Percentiles rank a stretch among this genome's conserved stretches.
phyloP scores from a whole-genome alignment of 306 rosid species.

The Carpinus fangiana region DNA sequence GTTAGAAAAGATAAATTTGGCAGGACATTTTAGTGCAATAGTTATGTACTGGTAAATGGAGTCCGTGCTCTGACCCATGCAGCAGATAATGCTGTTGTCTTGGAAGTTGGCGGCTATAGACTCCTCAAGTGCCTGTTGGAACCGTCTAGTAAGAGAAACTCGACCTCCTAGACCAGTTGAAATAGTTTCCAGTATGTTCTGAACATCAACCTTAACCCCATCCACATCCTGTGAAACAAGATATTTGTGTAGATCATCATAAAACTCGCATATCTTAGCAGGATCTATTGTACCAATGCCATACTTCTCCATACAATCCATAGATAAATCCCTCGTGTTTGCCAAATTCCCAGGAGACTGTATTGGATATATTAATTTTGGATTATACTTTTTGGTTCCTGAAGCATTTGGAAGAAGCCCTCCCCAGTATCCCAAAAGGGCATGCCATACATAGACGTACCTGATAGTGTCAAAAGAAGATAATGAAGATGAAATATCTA shows the following conservation, averaged over 20 bases:
- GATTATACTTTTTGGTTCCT: constrained; percentile 38
- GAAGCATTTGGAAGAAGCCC: constrained; percentile 38
- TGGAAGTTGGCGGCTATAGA: constrained; percentile 40
- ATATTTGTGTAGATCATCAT: constrained; percentile 42
- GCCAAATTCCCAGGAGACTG: constrained; percentile 48
- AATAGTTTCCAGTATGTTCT: constrained; percentile 41
- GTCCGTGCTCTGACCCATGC: constrained; percentile 49
- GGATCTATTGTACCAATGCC: constrained; percentile 39
- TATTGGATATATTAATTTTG: constrained; percentile 29
- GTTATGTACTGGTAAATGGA: constrained; percentile 39
- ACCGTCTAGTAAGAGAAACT: constrained; percentile 36
- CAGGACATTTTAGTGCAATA: constrained; percentile 8
- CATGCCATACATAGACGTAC: constrained; percentile 47
- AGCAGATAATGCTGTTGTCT: constrained; percentile 50
- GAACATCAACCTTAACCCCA: constrained; percentile 49
- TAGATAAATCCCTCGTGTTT: constrained; percentile 38
- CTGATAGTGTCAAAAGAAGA: constrained; percentile 22
- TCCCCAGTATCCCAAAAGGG: constrained; percentile 48
- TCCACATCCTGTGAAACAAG: constrained; percentile 43
- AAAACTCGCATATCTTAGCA: constrained; percentile 31
- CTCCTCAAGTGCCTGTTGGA: constrained; percentile 45
- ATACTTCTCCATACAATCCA: constrained; percentile 43
- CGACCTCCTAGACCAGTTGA: constrained; percentile 39
- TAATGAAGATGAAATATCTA: neutral
- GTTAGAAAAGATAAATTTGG: constrained; percentile 5